Evolutionary conservation across 179 eudicot species (phyloP).

Genomic region (Beta macrorhiza): DNA sequence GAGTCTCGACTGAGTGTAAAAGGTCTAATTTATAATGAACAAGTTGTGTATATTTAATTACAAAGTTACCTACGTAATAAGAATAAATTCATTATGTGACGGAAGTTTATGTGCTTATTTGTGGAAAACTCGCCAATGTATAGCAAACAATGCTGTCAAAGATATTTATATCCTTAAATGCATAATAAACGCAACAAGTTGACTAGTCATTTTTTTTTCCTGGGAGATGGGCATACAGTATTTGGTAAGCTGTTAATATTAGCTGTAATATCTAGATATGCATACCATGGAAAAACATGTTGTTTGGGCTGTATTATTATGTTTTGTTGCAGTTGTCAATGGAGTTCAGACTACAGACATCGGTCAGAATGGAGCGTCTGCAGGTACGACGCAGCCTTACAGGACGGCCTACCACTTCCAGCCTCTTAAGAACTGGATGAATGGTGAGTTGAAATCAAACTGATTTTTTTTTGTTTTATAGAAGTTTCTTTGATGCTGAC

Average conservation of each 20-base stretch:
- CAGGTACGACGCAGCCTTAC: constrained; percentile 22
- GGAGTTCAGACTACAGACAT: constrained; percentile 18
- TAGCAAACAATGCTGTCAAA: background rate
- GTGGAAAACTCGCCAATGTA: background rate
- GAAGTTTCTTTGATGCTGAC: background rate
- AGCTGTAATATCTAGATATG: constrained; percentile 1
- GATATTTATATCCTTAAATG: constrained; percentile 10
- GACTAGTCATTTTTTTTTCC: background rate
- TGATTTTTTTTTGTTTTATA: background rate
- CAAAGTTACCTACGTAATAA: background rate
- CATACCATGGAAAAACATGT: constrained; percentile 12
- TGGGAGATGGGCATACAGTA: background rate
- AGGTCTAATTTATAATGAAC: too few relatives aligned
- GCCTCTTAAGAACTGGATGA: constrained; percentile 51
- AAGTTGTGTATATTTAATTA: background rate
- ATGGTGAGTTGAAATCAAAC: constrained; percentile 33
- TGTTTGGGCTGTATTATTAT: constrained; percentile 19
- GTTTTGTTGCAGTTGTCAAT: constrained; percentile 21
- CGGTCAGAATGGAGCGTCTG: constrained; percentile 13
- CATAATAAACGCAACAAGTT: constrained; percentile 7
- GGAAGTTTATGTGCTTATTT: constrained; percentile 14
- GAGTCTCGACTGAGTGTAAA: too few relatives aligned
- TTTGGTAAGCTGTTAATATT: background rate
- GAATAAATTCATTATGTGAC: background rate
- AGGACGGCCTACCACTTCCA: constrained; percentile 53